Evolutionary conservation across 2,329 filamentous ascomycete species (phyloP).

Genomic region (Aureobasidium pullulans): DNA sequence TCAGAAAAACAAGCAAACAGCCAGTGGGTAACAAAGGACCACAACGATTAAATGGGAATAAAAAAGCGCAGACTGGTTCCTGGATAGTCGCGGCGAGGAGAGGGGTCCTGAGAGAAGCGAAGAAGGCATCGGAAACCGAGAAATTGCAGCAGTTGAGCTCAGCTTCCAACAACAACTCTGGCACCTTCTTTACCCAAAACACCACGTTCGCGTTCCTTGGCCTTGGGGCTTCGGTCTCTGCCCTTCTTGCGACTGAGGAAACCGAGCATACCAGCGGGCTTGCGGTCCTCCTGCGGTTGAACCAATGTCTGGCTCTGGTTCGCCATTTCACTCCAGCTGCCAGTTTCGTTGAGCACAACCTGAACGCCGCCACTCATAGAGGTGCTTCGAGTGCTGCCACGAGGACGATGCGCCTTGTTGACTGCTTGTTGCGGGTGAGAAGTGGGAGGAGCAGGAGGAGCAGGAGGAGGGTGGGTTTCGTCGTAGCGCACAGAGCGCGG

Average conservation of each 20-base stretch:
- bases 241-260: constrained; percentile 88
- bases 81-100: neutral
- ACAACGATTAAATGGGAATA: constrained; percentile 3
- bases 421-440: constrained; percentile 22
- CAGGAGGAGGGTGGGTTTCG: constrained; percentile 15
- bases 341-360: constrained; percentile 80
- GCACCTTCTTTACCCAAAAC: constrained; percentile 94
- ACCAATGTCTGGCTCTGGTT: constrained; percentile 69
- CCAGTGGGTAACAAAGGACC: neutral
- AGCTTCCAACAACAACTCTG: constrained; percentile 46
- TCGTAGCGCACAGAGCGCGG: constrained; percentile 25
- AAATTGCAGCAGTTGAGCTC: neutral
- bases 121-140: neutral
- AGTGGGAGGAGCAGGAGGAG: constrained; percentile 17
- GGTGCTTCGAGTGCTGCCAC: constrained; percentile 60
- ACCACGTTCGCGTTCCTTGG: constrained; percentile 68
- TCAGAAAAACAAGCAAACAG: neutral
- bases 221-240: constrained; percentile 84
- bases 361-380: constrained; percentile 80
- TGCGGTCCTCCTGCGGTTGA: constrained; percentile 46
- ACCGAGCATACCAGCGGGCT: constrained; percentile 77
- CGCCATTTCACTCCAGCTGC: constrained; percentile 86
- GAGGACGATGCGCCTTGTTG: constrained; percentile 35
- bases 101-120: neutral
- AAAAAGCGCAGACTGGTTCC: neutral